Base-by-base conservation (phyloP, 2,329 filamentous ascomycete genomes). In the Catunica adiposa region DNA sequence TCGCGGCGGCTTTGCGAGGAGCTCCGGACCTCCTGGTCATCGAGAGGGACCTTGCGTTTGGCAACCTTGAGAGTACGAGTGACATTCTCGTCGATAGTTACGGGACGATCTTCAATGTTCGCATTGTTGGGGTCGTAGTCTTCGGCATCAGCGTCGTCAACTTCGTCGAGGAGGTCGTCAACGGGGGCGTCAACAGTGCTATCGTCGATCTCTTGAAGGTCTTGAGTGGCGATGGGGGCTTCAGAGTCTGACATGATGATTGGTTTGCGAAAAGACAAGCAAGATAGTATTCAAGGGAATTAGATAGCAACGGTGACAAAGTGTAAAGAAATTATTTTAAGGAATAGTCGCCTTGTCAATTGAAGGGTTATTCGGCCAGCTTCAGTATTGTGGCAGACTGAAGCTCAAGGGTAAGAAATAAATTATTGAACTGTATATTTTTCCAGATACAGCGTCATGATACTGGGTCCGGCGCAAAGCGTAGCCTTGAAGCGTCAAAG, bases 1-100 rank as follows among this genome's bases (percentile, higher is more conserved):
- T 82, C 83, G 62, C 82, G 75, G 53, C 80, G 75, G n/a, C 79
- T 82, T 63, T 82, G 84, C 66, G 84, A 82, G 54, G 86, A 84
- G 70, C 88, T 92, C 68, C 84, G 86, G 46, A 73, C 69, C 51
- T 77, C 79, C 68, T 81, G 81, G n/a, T 15, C 38, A 22, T 52
- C 50, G 31, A 38, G 17, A 7, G 73, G 64, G 57, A 86, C 77
- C 70, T 83, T 83, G 58, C 79, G 69, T 67, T 80, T 82, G n/a
- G 73, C 73, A 0, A 78, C 79, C 65, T 83, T 83, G 31, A 84
- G 67, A 2, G 78, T 80, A 56, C 75, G 74, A 5, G 79, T 78
- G 55, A 78, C 73, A 60, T 83, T 79, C 62, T 83, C 80, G 62
- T 84, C 81, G 59, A 84, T 83, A 26, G 80, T 77, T n/a, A 82